Percentiles rank a stretch among this genome's conserved stretches.
Evolutionary conservation across 345 rosid species (phyloP).

Genomic region (Mallotus nudiflorus): DNA sequence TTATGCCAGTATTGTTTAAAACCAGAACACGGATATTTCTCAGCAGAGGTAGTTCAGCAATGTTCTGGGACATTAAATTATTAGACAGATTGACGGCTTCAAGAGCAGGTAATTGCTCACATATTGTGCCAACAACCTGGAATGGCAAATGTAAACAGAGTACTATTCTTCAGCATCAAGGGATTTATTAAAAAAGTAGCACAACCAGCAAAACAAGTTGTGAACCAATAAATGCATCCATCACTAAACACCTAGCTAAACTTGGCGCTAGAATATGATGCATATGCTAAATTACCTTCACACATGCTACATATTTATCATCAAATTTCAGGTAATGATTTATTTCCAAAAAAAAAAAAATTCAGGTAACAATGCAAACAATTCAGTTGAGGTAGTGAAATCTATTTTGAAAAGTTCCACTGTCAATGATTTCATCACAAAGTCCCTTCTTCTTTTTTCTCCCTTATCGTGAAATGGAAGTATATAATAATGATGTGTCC

Average conservation of each 20-base stretch:
- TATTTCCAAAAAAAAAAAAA: no score
- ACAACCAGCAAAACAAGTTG: neutral
- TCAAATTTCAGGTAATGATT: neutral
- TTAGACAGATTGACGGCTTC: slow-evolving; percentile 62
- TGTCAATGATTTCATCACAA: neutral
- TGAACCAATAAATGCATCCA: neutral
- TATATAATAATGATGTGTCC: no score
- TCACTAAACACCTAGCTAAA: neutral
- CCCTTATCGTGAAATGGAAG: no score
- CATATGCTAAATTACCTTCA: no score
- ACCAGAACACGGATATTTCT: slow-evolving; percentile 66
- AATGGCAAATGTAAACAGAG: slow-evolving; percentile 14
- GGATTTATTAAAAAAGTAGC: neutral
- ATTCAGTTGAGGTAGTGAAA: neutral
- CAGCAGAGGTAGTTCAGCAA: slow-evolving; percentile 48
- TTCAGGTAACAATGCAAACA: no score
- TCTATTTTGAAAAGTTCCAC: neutral
- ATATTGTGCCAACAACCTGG: slow-evolving; percentile 71
- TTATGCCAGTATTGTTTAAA: slow-evolving; percentile 63
- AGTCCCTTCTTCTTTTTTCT: neutral
- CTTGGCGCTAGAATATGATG: neutral
- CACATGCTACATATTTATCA: neutral
- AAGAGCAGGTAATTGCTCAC: slow-evolving; percentile 69
- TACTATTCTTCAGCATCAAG: neutral
- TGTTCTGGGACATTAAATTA: slow-evolving; percentile 54